Evolutionary conservation across 1,139 yeast species (phyloP), one percentile per base, ranked within the genome.

Genomic region (Sugiyamaella paludigena): DNA sequence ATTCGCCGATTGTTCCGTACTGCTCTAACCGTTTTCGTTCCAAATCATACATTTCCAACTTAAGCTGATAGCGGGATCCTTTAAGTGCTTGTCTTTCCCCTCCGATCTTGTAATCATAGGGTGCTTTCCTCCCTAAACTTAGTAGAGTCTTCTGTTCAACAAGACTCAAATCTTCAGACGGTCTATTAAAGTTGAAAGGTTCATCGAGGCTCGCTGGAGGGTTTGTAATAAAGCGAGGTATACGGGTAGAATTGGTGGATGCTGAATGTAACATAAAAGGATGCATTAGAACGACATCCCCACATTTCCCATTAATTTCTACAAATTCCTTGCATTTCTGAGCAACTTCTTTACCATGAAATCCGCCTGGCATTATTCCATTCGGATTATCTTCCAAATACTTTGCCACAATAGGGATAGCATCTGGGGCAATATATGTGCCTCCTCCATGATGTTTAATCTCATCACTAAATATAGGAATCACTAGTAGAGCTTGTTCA

Each of bases 401-500:
- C 16, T 45, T 49, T 26, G 46, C 36, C n/a, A 49, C 47, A 12
- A 37, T 30, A 2, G 50, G 31, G n/a, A 49, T 43, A 5, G 50
- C 42, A 31, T 49, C 52, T 1, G 50, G 52, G 19, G 37, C 32
- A 36, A 49, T 49, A 30, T 47, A 49, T 4, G 52, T 49, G 30
- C 50, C 52, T 11, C 52, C 52, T 12, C 52, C 52, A 12, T 47
- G 38, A 30, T 49, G 52, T 47, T 49, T 41, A 34, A 49, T 29
- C 19, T 45, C 52, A 4, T 16, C 34, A 28, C 50, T 46, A 32
- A 41, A 49, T 30, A 49, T 49, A 19, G 52, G 52, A 28, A 49
- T 47, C 1, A 49, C 52, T 16, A 49, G 40, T 47, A 49, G 37
- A 5, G 52, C 47, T 7, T 45, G 50, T 28, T 49, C 52, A 19